Conservation (phyloP, 2,329 filamentous ascomycete genomes). For the Aspergillus phoenicis region DNA sequence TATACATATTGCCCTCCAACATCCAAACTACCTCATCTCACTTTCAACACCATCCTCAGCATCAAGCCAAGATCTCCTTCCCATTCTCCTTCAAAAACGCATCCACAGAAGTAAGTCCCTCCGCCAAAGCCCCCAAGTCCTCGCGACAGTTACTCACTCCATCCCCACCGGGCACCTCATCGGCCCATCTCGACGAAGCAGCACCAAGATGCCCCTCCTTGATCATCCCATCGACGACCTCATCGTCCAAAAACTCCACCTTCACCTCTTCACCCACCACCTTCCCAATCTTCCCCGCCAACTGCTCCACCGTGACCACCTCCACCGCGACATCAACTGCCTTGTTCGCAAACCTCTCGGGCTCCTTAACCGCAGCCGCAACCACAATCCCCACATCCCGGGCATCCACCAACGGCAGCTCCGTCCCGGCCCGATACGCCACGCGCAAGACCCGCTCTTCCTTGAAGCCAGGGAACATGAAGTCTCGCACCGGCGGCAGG, state of each 20-base stretch:
- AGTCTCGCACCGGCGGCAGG: not conserved
- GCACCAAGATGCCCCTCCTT: not conserved
- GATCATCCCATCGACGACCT: slow-evolving; percentile 1
- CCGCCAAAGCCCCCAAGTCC: not conserved
- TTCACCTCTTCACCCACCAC: not conserved
- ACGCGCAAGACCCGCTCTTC: not conserved
- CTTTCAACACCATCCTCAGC: too few species aligned
- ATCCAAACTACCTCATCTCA: too few species aligned
- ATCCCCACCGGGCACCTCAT: not conserved
- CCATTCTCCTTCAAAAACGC: not conserved
- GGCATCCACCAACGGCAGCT: not conserved
- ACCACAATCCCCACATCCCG: slow-evolving; percentile 4
- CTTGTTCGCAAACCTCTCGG: not conserved
- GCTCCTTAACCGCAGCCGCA: not conserved
- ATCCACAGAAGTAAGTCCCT: not conserved
- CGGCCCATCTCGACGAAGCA: not conserved
- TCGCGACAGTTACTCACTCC: not conserved
- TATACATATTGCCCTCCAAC: not conserved
- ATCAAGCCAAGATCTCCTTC: not conserved
- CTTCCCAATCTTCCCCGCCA: not conserved
- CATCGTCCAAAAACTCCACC: slow-evolving; percentile 1
- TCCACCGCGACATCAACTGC: not conserved
- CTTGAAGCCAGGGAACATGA: not conserved
- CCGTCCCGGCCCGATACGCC: not conserved
- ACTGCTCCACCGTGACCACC: not conserved